Base-by-base conservation (phyloP, 441 rosid species). In the Isatis lusitanica region DNA sequence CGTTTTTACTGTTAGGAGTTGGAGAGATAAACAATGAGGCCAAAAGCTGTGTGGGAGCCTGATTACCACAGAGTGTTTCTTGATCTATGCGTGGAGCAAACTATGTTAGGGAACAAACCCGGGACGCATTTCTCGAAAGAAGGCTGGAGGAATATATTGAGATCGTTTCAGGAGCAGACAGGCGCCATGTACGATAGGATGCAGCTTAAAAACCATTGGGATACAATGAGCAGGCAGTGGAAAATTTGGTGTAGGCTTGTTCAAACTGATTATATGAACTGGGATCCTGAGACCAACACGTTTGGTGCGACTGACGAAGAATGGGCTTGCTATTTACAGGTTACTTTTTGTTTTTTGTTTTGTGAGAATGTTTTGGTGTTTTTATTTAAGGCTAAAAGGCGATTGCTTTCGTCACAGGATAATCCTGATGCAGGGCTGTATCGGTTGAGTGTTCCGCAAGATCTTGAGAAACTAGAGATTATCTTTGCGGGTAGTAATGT, bases 171-270 rank as follows among this genome's bases (percentile, higher is more conserved):
- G 55, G 61, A 76, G 65, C 77, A 60, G 64, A 68, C 84, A 30
- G 86, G 85, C 4, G 71, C 62, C 0, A 68, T 28, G 46, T 85
- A 74, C 71, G 78, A 84, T 50, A 73, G 81, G 68, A 84, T 70
- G 77, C 83, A 85, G 76, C 70, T 86, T 65, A 86, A 79, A 31
- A 86, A 81, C 67, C 87, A 82, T 16, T 81, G 85, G 87, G 87
- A 82, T 74, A 60, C 74, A 39, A 81, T 77, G 77, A 68, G 77
- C 39, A 83, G 78, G 15, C 90, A 82, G n/a, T 84, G 90, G 87
- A 86, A 81, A 42, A 76, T 71, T 6, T 84, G 87, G 87, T 66
- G 66, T 69, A 82, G 74, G 72, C 81, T 84, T 17, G 71, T 63
- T 71, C 67, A 69, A 36, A 58, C 60, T 18, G 65, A 71, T 59